These are phyloP conservation scores for Suhomyces vadensis DNA, from an alignment of 805 yeast genomes.

Conservation along the genomic window DNA sequence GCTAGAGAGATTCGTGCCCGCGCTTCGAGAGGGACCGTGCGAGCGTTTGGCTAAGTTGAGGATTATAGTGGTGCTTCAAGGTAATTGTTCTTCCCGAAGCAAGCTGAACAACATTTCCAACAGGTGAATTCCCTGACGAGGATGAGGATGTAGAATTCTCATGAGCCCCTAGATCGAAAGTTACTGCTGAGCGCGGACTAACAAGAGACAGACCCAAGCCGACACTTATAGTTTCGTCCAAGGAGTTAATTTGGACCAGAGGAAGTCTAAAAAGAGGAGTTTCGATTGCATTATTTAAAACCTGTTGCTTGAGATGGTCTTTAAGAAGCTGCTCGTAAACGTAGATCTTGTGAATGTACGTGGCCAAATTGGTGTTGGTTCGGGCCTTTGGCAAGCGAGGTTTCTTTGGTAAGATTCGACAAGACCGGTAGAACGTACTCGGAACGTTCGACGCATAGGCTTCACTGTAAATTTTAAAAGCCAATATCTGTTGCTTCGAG, in stretches of 20 bases:
- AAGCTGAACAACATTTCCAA: too few species aligned
- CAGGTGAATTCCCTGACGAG: background rate
- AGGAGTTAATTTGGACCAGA: background rate
- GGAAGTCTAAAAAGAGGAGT: background rate
- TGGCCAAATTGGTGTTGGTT: conserved; percentile 29
- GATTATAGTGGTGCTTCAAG: conserved; percentile 12
- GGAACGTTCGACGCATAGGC: conserved; percentile 4
- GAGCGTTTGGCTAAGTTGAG: conserved; percentile 4
- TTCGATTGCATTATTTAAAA: background rate
- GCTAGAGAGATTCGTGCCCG: background rate
- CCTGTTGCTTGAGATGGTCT: conserved; percentile 5
- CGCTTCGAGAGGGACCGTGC: background rate
- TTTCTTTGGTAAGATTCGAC: conserved; percentile 3
- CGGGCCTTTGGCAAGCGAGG: conserved; percentile 22
- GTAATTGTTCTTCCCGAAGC: conserved; percentile 3
- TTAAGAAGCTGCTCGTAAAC: conserved; percentile 16
- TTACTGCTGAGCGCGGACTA: background rate
- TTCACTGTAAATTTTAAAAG: conserved; percentile 6
- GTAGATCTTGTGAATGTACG: conserved; percentile 23
- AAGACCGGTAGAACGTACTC: background rate
- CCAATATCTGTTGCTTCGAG: conserved; percentile 6
- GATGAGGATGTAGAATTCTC: background rate
- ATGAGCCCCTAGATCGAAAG: background rate
- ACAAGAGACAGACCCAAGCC: background rate
- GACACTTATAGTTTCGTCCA: background rate